phyloP scores from a whole-genome alignment of 495 filamentous ascomycete species.

The Aspergillus taichungensis region DNA sequence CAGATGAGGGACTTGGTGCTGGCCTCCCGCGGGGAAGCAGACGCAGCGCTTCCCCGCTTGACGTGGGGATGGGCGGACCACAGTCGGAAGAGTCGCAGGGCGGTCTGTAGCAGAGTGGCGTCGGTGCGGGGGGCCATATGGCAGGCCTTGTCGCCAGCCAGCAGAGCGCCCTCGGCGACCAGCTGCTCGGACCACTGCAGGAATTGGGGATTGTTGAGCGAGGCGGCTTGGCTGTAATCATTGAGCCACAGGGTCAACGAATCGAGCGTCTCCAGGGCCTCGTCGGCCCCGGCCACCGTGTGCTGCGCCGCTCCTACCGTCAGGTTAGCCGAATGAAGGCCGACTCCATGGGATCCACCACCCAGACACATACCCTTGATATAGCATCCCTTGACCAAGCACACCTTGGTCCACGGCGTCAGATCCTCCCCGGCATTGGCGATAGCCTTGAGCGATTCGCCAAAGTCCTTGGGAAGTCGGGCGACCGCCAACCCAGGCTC shows the following conservation, averaged over 20 bases:
- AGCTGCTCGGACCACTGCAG: slow-evolving; percentile 71
- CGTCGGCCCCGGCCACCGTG: slow-evolving; percentile 39
- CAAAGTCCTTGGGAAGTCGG: slow-evolving; percentile 55
- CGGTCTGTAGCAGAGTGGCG: slow-evolving; percentile 23
- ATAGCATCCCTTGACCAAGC: slow-evolving; percentile 67
- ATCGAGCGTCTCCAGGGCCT: slow-evolving; percentile 55
- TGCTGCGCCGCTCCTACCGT: slow-evolving; percentile 50
- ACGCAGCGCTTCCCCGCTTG: slow-evolving; percentile 28
- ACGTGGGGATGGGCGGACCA: slow-evolving; percentile 35
- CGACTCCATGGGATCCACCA: neutral
- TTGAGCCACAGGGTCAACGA: slow-evolving; percentile 53
- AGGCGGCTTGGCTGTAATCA: slow-evolving; percentile 20
- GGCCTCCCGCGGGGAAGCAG: slow-evolving; percentile 13
- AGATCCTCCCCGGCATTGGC: slow-evolving; percentile 33
- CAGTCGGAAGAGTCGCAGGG: slow-evolving; percentile 28
- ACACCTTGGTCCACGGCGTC: slow-evolving; percentile 69
- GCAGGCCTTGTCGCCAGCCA: slow-evolving; percentile 48
- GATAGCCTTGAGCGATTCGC: slow-evolving; percentile 40
- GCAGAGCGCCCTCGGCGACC: slow-evolving; percentile 59
- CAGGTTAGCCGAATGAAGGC: slow-evolving; percentile 5
- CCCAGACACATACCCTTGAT: slow-evolving; percentile 47
- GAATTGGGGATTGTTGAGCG: slow-evolving; percentile 39
- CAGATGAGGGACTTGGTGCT: slow-evolving; percentile 42
- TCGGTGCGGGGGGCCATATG: slow-evolving; percentile 21
- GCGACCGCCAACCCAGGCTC: slow-evolving; percentile 54